These are phyloP conservation scores for Gautieria morchelliformis DNA, from an alignment of 768 basidiomycete genomes.

Conservation along the genomic window DNA sequence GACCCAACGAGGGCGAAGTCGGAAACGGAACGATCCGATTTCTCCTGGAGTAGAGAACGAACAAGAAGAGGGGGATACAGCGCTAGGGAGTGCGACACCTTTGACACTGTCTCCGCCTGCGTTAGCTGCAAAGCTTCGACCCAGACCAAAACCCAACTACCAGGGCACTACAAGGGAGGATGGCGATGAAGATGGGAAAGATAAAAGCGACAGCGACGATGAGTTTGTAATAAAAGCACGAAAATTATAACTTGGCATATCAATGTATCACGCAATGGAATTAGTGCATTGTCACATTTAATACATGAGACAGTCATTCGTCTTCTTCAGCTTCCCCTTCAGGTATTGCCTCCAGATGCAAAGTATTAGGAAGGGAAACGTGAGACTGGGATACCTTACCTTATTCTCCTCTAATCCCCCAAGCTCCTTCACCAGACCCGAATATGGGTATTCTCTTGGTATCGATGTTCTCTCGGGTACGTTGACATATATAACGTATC, in stretches of 20 bases:
- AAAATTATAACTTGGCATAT: neutral
- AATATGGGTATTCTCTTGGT: constrained; percentile 68
- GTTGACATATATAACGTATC: constrained; percentile 33
- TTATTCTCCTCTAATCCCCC: constrained; percentile 74
- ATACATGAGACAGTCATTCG: neutral
- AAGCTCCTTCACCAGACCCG: constrained; percentile 65
- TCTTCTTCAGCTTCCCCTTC: constrained; percentile 4
- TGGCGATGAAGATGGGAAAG: neutral
- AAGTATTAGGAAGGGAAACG: neutral
- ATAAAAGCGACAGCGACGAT: neutral
- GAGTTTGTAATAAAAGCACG: neutral
- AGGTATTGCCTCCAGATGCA: constrained; percentile 2
- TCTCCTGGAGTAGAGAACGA: constrained; percentile 7
- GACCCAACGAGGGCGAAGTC: neutral
- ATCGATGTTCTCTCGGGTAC: constrained; percentile 55
- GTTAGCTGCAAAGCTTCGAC: constrained; percentile 28
- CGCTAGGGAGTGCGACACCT: constrained; percentile 13
- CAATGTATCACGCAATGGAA: neutral
- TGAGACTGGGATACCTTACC: constrained; percentile 30
- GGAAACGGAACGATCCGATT: neutral
- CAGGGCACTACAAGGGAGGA: neutral
- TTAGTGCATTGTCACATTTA: neutral
- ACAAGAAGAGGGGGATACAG: constrained; percentile 14
- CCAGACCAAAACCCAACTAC: constrained; percentile 27
- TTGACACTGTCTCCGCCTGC: constrained; percentile 14